These are phyloP conservation scores for Rhizopus delemar DNA, from an alignment of 371 early-diverging fungal species.

Conservation along the genomic window DNA sequence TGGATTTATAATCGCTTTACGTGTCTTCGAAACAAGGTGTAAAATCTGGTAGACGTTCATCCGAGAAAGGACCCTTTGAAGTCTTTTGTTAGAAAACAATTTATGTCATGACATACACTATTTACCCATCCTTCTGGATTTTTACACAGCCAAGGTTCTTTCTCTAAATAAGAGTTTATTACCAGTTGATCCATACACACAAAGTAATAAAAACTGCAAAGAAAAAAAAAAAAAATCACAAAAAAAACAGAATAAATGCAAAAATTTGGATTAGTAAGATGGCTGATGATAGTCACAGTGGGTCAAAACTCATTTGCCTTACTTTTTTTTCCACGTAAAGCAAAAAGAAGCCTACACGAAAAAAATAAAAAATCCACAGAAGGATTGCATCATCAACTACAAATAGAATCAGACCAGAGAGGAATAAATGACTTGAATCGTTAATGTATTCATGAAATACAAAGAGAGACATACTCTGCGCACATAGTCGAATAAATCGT, in stretches of 20 bases:
- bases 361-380: no score
- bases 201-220: neutral
- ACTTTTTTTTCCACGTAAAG: neutral
- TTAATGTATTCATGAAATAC: no score
- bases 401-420: no score
- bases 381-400: no score
- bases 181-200: conserved; percentile 1
- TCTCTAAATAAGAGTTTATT: neutral
- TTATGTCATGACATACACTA: neutral
- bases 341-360: no score
- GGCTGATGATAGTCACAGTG: no score
- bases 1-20: conserved; percentile 28
- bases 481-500: no score
- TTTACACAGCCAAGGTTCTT: conserved; percentile 25
- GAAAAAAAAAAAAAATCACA: neutral
- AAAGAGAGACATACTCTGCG: no score
- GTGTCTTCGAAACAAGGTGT: conserved; percentile 77
- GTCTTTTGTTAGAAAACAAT: neutral
- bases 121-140: conserved; percentile 51
- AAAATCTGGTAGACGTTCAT: conserved; percentile 62
- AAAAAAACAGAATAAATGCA: neutral
- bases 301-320: neutral
- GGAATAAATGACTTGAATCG: no score
- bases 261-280: no score
- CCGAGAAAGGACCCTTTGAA: conserved; percentile 70